phyloP scores from a whole-genome alignment of 257 asterid species.

The Apocynum venetum region DNA sequence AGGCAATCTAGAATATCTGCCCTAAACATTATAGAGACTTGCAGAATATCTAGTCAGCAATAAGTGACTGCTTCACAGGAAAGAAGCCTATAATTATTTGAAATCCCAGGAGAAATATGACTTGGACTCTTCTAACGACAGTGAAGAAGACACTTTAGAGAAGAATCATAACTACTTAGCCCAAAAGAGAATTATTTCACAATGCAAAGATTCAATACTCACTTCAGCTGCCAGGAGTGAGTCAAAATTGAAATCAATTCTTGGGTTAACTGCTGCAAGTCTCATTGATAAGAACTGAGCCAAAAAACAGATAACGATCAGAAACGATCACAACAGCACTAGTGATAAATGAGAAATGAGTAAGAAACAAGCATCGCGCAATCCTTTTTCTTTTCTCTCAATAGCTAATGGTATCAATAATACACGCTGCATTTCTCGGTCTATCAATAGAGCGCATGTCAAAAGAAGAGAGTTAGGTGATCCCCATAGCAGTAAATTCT shows the following conservation, averaged over 20 bases:
- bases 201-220: slow-evolving; percentile 26
- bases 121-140: not conserved
- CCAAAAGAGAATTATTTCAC: slow-evolving; percentile 1
- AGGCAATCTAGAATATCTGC: not conserved
- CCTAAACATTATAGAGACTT: not conserved
- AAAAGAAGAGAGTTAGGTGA: not conserved
- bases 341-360: not conserved
- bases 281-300: slow-evolving; percentile 72
- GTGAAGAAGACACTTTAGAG: not conserved
- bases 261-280: slow-evolving; percentile 82
- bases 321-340: not conserved
- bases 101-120: not conserved
- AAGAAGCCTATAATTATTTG: not conserved
- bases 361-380: not conserved
- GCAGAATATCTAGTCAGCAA: not conserved
- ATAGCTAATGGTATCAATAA: not conserved
- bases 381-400: not conserved
- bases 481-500: not conserved
- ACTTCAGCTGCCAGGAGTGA: slow-evolving; percentile 65
- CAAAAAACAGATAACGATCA: not conserved
- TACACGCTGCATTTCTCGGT: not conserved
- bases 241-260: slow-evolving; percentile 67
- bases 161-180: not conserved
- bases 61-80: not conserved
- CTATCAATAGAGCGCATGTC: not conserved